Evolutionary conservation across 108 stramenopile genomes (phyloP), one percentile per base, ranked within the genome.

Genomic region (Cyclotella kingstonii): DNA sequence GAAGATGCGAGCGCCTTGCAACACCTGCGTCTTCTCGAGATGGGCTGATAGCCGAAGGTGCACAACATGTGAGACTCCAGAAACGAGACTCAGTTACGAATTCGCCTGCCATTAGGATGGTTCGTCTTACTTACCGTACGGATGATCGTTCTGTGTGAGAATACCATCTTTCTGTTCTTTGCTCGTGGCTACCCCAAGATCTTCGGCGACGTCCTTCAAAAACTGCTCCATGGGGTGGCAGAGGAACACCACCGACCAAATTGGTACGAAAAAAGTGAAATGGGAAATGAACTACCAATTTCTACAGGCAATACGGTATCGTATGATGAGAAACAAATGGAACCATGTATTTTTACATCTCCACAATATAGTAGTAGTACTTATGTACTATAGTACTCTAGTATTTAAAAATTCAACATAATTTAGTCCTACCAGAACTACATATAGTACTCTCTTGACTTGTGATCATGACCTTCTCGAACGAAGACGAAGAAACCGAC

Each of bases 1-100:
- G 44, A 91, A 91, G 0, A 80, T 79, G 3, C 90, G 61, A 33
- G 80, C 68, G 47, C 89, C 85, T 76, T 91, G 87, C 3, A 93
- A 82, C 11, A 91, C 86, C 0, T 77, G 60, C 10, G 87, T 70
- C 66, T 89, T 93, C 41, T 90, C 84, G 35, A 93, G 40, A 38
- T 82, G 60, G 12, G 76, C 78, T 61, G 62, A 86, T 1, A 85
- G 82, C 2, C 66, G 68, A 5, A 19, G 36, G 17, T 44, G 17
- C 36, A 9, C 18, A 47, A 27, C 21, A 21, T 23, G 10, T 5
- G 19, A 15, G 6, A 34, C 29, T 12, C 10, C 11, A 44, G 3
- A 22, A 11, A 41, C 35, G n/a, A 58, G n/a, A 9, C 14, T 9
- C 10, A 15, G 8, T 26, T 4, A 14, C 21, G 56, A 5, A 43